phyloP scores from a whole-genome alignment of 1,284 basidiomycete species.

The Ustilago nuda region DNA sequence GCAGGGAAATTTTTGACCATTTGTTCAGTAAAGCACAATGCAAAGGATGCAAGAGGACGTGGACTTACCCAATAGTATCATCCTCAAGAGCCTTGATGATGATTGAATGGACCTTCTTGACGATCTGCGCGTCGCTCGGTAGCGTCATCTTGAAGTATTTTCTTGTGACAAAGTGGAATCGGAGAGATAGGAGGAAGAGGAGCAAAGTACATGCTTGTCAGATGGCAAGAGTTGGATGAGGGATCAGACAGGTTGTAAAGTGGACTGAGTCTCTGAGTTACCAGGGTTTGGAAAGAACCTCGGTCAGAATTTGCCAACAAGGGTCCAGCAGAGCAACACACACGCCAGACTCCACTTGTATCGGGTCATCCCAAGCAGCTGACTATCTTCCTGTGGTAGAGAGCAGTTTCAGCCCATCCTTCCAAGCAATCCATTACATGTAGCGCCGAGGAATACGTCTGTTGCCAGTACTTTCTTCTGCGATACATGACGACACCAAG shows the following conservation, averaged over 20 bases:
- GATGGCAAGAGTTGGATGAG: background rate
- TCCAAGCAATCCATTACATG: background rate
- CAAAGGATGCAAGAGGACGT: background rate
- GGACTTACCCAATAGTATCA: constrained; percentile 23
- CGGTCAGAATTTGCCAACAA: constrained; percentile 20
- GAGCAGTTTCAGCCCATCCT: background rate
- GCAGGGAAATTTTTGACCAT: too few species aligned
- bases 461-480: background rate
- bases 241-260: background rate
- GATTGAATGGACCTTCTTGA: constrained; percentile 24
- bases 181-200: background rate
- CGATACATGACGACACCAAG: background rate
- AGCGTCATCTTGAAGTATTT: constrained; percentile 15
- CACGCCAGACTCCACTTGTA: background rate
- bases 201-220: constrained; percentile 2
- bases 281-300: background rate
- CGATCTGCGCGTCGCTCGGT: constrained; percentile 25
- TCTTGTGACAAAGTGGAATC: background rate
- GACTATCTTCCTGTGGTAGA: background rate
- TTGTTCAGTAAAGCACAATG: background rate
- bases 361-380: background rate
- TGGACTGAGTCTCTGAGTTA: background rate
- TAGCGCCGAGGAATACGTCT: background rate
- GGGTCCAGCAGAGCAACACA: constrained; percentile 33
- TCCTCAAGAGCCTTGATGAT: constrained; percentile 19